A percentile compares a stretch with the other conserved stretches of the same genome.
These are phyloP conservation scores for Eucalyptus sp. DNA, from an alignment of 345 rosid species.

Conservation along the genomic window DNA sequence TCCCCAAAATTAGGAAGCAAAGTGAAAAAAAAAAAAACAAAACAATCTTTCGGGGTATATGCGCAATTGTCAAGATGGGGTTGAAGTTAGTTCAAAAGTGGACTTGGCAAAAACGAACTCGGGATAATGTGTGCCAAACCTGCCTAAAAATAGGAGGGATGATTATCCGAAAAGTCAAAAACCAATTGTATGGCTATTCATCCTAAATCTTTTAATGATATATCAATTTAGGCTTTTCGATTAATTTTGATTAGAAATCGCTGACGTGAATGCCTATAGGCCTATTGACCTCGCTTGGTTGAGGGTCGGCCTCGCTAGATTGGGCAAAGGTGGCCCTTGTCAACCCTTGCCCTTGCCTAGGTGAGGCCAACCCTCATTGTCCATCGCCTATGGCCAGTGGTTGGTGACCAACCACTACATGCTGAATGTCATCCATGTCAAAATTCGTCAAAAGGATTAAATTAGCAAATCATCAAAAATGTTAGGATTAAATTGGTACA, in stretches of 20 bases:
- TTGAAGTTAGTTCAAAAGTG: not conserved
- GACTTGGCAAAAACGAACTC: not conserved
- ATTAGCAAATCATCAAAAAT: not conserved
- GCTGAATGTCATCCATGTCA: not conserved
- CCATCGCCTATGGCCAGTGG: not conserved
- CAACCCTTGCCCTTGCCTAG: not conserved
- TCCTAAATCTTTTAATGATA: no score
- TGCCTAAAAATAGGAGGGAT: not conserved
- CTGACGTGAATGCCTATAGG: accelerated
- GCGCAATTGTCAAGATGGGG: not conserved
- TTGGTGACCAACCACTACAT: accelerated
- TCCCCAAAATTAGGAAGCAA: not conserved
- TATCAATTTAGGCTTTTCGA: no score
- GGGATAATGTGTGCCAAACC: not conserved
- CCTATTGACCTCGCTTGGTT: not conserved
- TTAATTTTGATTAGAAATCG: not conserved
- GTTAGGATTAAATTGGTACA: not conserved
- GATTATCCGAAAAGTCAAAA: not conserved
- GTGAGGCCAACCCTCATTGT: not conserved
- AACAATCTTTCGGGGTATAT: not conserved
- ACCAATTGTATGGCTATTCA: not conserved
- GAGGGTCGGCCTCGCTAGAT: not conserved
- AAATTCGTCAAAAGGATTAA: not conserved
- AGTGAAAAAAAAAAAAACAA: not conserved
- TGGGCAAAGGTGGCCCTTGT: not conserved